Conservation (phyloP, 805 yeast genomes). For the Ogataea corticis region DNA sequence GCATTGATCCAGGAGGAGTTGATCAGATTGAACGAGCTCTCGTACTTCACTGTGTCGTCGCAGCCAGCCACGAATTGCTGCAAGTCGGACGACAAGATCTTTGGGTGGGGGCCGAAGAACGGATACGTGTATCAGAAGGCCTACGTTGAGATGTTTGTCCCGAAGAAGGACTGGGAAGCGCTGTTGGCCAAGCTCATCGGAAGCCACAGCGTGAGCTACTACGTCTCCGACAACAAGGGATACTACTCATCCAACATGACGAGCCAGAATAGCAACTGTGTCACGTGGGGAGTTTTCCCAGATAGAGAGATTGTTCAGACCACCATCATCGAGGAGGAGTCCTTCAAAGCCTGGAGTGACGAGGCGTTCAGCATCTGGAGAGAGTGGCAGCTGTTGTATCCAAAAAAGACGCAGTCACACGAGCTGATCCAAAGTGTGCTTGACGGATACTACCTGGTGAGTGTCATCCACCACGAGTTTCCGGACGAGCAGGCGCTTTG, state of each 20-base stretch:
- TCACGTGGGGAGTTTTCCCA: constrained; percentile 98
- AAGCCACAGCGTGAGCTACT: constrained; percentile 64
- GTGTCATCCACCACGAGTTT: constrained; percentile 84
- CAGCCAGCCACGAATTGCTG: constrained; percentile 92
- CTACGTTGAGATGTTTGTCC: constrained; percentile 86
- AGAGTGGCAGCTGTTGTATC: constrained; percentile 88
- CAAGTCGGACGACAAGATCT: constrained; percentile 75
- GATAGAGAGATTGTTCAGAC: constrained; percentile 87
- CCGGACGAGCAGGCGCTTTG: constrained; percentile 73
- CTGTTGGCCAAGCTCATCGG: constrained; percentile 54
- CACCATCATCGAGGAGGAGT: constrained; percentile 87
- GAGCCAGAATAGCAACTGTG: constrained; percentile 65
- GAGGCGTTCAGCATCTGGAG: constrained; percentile 91
- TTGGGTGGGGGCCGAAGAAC: constrained; percentile 96
- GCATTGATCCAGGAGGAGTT: constrained; percentile 90
- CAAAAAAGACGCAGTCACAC: constrained; percentile 54
- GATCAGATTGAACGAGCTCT: constrained; percentile 69
- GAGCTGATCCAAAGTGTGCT: constrained; percentile 61
- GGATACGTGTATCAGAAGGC: constrained; percentile 93
- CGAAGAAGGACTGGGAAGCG: constrained; percentile 66
- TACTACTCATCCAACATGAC: constrained; percentile 61
- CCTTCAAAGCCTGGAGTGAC: constrained; percentile 94
- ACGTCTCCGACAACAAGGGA: constrained; percentile 65
- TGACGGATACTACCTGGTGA: constrained; percentile 70
- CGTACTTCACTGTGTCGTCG: constrained; percentile 86